Evolutionary conservation across 495 filamentous ascomycete species (phyloP).

Genomic region (Aspergillus funiculosus): DNA sequence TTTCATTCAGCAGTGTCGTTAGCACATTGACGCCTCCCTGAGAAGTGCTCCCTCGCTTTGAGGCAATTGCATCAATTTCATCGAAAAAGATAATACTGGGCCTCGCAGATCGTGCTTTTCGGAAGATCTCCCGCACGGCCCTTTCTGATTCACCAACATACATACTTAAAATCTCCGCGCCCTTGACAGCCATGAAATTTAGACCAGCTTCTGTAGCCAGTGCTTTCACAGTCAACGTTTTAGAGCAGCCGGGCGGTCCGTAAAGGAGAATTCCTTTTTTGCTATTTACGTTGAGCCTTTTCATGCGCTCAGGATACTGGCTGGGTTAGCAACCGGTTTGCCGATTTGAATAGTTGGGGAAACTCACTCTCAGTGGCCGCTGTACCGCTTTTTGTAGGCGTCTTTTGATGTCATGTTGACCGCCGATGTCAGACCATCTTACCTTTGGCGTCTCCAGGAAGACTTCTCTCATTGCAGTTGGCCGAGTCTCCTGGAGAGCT

Average conservation of each 20-base stretch:
- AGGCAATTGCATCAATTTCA: constrained; percentile 92
- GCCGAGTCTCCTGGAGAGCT: constrained; percentile 56
- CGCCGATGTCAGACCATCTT: constrained; percentile 85
- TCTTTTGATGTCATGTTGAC: constrained; percentile 74
- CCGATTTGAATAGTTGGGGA: not conserved
- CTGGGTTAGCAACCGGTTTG: constrained; percentile 8
- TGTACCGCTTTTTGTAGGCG: constrained; percentile 58
- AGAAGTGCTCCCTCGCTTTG: constrained; percentile 53
- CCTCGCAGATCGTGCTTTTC: constrained; percentile 75
- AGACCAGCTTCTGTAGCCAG: constrained; percentile 85
- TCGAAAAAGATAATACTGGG: constrained; percentile 98
- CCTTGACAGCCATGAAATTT: constrained; percentile 94
- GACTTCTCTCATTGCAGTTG: constrained; percentile 85
- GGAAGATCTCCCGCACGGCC: constrained; percentile 79
- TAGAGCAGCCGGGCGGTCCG: constrained; percentile 92
- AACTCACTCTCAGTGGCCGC: constrained; percentile 57
- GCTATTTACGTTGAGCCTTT: constrained; percentile 55
- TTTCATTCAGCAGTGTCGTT: constrained; percentile 88
- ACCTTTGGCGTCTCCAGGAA: constrained; percentile 84
- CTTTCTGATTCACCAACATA: constrained; percentile 97
- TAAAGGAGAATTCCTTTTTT: constrained; percentile 86
- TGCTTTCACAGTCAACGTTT: constrained; percentile 89
- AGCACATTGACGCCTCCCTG: constrained; percentile 69
- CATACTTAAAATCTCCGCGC: constrained; percentile 93
- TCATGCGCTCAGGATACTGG: constrained; percentile 55